phyloP scores from a whole-genome alignment of 306 rosid species.

The Castanea crenata region DNA sequence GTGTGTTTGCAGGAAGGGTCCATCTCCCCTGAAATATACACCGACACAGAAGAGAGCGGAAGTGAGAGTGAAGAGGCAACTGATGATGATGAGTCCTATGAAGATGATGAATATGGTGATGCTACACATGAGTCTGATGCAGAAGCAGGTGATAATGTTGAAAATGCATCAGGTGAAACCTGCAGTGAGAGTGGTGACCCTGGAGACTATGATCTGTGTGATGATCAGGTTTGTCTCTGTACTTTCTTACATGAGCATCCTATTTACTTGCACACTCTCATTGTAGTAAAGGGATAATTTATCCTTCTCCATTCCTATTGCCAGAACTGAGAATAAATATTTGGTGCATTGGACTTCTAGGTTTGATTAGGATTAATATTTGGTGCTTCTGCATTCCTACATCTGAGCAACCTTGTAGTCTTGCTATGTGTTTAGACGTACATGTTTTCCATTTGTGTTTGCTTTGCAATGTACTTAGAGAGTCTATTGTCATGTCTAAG shows the following conservation, averaged over 20 bases:
- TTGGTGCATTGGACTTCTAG: background rate
- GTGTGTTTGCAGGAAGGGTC: constrained; percentile 75
- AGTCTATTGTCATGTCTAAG: background rate
- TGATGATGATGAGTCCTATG: constrained; percentile 73
- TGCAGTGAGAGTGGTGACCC: constrained; percentile 52
- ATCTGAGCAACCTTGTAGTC: background rate
- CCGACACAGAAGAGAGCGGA: constrained; percentile 74
- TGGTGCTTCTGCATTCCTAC: background rate
- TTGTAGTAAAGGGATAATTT: background rate
- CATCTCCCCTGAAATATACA: constrained; percentile 63
- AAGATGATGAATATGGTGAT: constrained; percentile 65
- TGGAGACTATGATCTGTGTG: constrained; percentile 21
- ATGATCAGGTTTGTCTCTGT: constrained; percentile 53
- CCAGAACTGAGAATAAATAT: background rate
- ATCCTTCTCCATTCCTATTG: background rate
- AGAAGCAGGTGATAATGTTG: constrained; percentile 51
- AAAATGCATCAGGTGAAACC: constrained; percentile 46
- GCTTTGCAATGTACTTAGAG: background rate
- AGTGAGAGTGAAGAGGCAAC: constrained; percentile 76
- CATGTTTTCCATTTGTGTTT: background rate
- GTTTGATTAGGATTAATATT: background rate
- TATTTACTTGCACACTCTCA: background rate
- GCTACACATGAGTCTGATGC: constrained; percentile 54
- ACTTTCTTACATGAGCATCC: constrained; percentile 23
- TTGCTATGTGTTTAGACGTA: background rate